A percentile compares a stretch with the other conserved stretches of the same genome.
Conservation (phyloP, 768 basidiomycete genomes). For the Hypholoma sublateritium region DNA sequence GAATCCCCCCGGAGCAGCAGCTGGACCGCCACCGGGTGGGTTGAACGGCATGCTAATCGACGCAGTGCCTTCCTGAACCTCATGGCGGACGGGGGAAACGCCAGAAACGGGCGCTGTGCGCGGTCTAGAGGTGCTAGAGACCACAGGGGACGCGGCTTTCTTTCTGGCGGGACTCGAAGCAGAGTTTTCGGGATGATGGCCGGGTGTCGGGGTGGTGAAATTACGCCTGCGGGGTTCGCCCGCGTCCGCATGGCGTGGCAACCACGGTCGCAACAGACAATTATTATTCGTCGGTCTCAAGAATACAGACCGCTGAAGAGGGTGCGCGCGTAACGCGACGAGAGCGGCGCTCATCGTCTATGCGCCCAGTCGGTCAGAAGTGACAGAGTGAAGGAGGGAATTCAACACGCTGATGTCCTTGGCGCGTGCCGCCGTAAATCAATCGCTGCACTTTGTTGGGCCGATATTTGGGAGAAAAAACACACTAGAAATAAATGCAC, state of each 20-base stretch:
- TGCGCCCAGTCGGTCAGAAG: neutral
- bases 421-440: too few relatives aligned
- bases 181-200: neutral
- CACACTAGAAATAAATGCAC: too few relatives aligned
- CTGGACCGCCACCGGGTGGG: slow-evolving; percentile 38
- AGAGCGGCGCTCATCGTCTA: slow-evolving; percentile 4
- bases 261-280: neutral
- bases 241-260: neutral
- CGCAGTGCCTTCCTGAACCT: slow-evolving; percentile 41
- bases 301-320: neutral
- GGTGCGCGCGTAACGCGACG: neutral
- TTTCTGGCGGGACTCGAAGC: neutral
- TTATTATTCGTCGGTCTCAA: neutral
- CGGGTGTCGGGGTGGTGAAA: slow-evolving; percentile 2
- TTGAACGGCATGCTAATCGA: slow-evolving; percentile 40
- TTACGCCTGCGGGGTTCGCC: neutral
- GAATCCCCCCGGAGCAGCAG: slow-evolving; percentile 31
- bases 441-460: too few relatives aligned
- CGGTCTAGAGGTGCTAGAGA: slow-evolving; percentile 5
- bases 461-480: too few relatives aligned
- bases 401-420: neutral
- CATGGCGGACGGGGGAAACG: slow-evolving; percentile 31
- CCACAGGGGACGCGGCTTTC: neutral
- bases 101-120: slow-evolving; percentile 7
- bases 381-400: neutral